phyloP scores from a whole-genome alignment of 805 yeast genomes.

The Candida yuanshanica region DNA sequence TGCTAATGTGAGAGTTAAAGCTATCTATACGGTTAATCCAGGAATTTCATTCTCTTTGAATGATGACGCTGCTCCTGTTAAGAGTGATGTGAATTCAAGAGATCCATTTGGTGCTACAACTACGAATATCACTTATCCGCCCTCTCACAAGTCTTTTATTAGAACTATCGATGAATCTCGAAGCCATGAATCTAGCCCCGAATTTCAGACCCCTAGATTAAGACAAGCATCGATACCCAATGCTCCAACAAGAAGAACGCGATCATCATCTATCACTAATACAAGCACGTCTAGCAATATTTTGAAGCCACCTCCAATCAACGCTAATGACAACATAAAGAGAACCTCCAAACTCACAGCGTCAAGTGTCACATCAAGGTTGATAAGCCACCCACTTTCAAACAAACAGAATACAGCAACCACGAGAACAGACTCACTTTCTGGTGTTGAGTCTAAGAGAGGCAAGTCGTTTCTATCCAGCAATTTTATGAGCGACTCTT shows the following conservation, averaged over 20 bases:
- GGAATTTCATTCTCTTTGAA: slow-evolving; percentile 13
- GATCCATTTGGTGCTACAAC: slow-evolving; percentile 26
- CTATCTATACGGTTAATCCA: slow-evolving; percentile 36
- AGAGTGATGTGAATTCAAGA: slow-evolving; percentile 11
- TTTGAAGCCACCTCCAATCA: slow-evolving; percentile 20
- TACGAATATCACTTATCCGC: slow-evolving; percentile 9
- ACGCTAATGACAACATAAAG: slow-evolving; percentile 17
- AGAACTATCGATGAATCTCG: slow-evolving; percentile 16
- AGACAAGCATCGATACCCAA: slow-evolving; percentile 31
- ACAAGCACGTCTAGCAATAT: slow-evolving; percentile 5
- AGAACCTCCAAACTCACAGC: slow-evolving; percentile 30
- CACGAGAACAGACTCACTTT: slow-evolving; percentile 6
- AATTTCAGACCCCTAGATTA: slow-evolving; percentile 37
- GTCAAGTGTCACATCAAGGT: slow-evolving; percentile 42
- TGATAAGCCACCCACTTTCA: slow-evolving; percentile 37
- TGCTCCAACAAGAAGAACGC: slow-evolving; percentile 34
- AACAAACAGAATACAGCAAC: slow-evolving; percentile 7
- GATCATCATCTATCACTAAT: slow-evolving; percentile 16
- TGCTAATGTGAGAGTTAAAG: slow-evolving; percentile 56
- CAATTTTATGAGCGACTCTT: background rate
- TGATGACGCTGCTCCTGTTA: slow-evolving; percentile 1
- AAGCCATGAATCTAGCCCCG: slow-evolving; percentile 16
- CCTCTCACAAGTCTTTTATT: slow-evolving; percentile 11
- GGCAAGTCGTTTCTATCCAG: slow-evolving; percentile 10
- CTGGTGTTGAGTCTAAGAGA: slow-evolving; percentile 17